Percentiles rank a stretch among this genome's conserved stretches.
Conservation (phyloP, 305 asterid genomes). For the Fraxinus ornus region DNA sequence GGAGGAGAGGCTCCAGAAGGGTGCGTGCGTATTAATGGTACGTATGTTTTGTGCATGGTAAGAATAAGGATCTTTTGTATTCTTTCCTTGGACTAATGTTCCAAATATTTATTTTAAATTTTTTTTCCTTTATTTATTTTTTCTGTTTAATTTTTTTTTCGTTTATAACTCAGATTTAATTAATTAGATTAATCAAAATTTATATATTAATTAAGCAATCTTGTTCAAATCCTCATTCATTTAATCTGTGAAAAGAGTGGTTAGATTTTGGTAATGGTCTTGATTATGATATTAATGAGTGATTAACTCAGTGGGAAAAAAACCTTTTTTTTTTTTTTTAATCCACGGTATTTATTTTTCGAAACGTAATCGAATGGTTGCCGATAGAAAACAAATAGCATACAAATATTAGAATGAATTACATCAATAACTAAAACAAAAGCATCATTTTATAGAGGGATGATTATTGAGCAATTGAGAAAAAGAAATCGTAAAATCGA, state of each 20-base stretch:
- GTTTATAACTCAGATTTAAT: background rate
- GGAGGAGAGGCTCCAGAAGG: slow-evolving; percentile 17
- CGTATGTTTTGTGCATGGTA: slow-evolving; percentile 21
- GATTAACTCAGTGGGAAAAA: background rate
- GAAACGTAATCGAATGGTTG: background rate
- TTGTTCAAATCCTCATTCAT: background rate
- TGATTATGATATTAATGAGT: background rate
- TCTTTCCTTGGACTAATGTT: slow-evolving; percentile 4
- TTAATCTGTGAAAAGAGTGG: background rate
- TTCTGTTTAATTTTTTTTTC: too few species aligned
- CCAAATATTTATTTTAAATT: background rate
- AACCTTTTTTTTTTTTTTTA: background rate
- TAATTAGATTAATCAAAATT: background rate
- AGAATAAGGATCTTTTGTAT: slow-evolving; percentile 13
- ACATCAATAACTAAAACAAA: too few species aligned
- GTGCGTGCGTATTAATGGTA: slow-evolving; percentile 36
- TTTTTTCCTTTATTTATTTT: too few species aligned
- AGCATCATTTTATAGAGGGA: too few species aligned
- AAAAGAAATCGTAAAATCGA: too few species aligned
- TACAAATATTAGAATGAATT: too few species aligned
- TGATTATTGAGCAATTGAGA: too few species aligned
- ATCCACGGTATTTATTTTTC: too few species aligned
- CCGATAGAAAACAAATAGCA: background rate
- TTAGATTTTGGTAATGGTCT: background rate
- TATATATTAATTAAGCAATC: background rate